These are phyloP conservation scores for Phaeosphaeriaceae sp. DNA, from an alignment of 2,329 filamentous ascomycete genomes.

Conservation along the genomic window DNA sequence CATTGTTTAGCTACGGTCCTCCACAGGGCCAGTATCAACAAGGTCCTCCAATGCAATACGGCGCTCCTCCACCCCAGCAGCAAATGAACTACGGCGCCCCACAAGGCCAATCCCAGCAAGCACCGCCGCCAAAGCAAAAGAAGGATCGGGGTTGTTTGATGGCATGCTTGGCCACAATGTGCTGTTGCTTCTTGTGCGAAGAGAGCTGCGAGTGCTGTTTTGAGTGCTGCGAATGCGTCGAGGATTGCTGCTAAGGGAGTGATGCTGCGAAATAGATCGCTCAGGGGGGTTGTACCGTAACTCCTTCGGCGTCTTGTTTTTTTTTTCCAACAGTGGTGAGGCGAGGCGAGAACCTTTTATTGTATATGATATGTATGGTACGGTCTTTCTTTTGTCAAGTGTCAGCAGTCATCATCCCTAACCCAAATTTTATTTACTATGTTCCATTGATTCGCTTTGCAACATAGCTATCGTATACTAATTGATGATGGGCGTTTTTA, in stretches of 20 bases:
- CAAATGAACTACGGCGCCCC: no score
- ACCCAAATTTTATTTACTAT: background rate
- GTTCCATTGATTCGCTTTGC: background rate
- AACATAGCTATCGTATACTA: no score
- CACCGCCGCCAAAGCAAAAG: slow-evolving; percentile 52
- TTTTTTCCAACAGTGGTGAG: background rate
- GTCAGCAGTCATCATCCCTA: no score
- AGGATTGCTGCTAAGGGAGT: slow-evolving; percentile 36
- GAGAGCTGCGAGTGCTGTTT: slow-evolving; percentile 69
- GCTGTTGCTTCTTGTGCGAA: slow-evolving; percentile 70
- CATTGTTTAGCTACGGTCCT: slow-evolving; percentile 28
- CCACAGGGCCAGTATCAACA: slow-evolving; percentile 9
- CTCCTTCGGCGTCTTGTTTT: background rate
- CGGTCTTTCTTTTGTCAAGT: no score
- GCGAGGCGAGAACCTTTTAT: no score
- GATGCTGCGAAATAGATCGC: background rate
- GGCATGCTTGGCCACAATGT: slow-evolving; percentile 52
- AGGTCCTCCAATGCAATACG: slow-evolving; percentile 30
- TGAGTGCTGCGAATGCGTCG: slow-evolving; percentile 60
- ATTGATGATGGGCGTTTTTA: no score
- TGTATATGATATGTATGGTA: no score
- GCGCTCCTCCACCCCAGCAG: slow-evolving; percentile 28
- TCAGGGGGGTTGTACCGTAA: background rate
- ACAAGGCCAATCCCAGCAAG: background rate
- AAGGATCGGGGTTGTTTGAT: slow-evolving; percentile 48